These are phyloP conservation scores for Kickxella alabastrina DNA, from an alignment of 192 early-diverging fungal species.

Conservation along the genomic window DNA sequence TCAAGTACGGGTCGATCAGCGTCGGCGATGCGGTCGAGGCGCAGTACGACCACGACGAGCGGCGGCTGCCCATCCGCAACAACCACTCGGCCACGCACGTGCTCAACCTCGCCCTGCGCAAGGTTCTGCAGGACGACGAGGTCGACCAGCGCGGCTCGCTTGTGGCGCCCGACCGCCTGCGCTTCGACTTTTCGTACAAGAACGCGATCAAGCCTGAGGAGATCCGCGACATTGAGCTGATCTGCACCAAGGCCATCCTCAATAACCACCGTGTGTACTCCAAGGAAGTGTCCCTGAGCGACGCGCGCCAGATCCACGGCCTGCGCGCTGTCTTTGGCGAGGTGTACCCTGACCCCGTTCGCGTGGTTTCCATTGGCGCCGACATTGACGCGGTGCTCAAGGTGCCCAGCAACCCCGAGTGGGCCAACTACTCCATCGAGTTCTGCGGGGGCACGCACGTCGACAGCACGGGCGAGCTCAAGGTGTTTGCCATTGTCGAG, in stretches of 20 bases:
- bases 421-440: slow-evolving; percentile 84
- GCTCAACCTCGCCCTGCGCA: slow-evolving; percentile 89
- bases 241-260: slow-evolving; percentile 73
- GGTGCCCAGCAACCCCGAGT: slow-evolving; percentile 73
- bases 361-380: slow-evolving; percentile 90
- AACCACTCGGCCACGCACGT: slow-evolving; percentile 97
- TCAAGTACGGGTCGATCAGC: slow-evolving; percentile 80
- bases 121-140: slow-evolving; percentile 69
- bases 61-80: slow-evolving; percentile 85
- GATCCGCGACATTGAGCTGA: slow-evolving; percentile 68
- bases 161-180: slow-evolving; percentile 91
- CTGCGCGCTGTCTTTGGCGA: slow-evolving; percentile 98
- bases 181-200: slow-evolving; percentile 93
- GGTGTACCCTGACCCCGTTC: slow-evolving; percentile 95
- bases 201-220: slow-evolving; percentile 62
- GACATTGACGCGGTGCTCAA: slow-evolving; percentile 82
- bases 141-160: slow-evolving; percentile 94
- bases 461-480: slow-evolving; percentile 82
- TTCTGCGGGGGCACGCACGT: slow-evolving; percentile 99
- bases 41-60: slow-evolving; percentile 84
- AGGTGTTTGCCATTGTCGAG: slow-evolving; percentile 80
- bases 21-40: slow-evolving; percentile 69
- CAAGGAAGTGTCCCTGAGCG: slow-evolving; percentile 76
- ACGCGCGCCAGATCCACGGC: slow-evolving; percentile 82
- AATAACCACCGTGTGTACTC: slow-evolving; percentile 73